Evolutionary conservation across 257 asterid genomes (phyloP).

Genomic region (Nicotiana otophora): DNA sequence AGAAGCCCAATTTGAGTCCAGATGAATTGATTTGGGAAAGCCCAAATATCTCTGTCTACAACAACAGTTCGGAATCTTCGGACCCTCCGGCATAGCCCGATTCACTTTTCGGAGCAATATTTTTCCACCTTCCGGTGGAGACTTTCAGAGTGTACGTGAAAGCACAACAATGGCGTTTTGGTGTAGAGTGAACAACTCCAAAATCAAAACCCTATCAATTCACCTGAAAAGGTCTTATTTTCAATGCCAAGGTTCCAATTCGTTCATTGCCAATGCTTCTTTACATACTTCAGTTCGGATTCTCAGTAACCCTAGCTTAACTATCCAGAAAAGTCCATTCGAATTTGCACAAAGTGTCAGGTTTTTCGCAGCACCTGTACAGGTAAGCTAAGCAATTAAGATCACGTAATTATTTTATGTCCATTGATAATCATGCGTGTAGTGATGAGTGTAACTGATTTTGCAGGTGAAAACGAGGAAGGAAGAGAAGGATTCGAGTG

Average conservation of each 20-base stretch:
- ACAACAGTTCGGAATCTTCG: neutral
- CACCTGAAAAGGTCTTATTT: conserved; percentile 30
- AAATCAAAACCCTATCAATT: conserved; percentile 22
- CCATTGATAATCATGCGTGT: neutral
- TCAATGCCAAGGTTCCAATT: conserved; percentile 21
- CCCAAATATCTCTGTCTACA: neutral
- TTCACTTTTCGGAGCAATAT: conserved; percentile 13
- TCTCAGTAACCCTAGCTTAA: conserved; percentile 14
- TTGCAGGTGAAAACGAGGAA: conserved; percentile 39
- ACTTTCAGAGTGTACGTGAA: neutral
- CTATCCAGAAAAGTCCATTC: conserved; percentile 18
- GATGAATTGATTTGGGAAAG: neutral
- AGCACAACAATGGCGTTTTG: conserved; percentile 44
- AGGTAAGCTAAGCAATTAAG: conserved; percentile 33
- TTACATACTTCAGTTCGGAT: conserved; percentile 23
- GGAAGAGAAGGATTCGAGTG: conserved; percentile 39
- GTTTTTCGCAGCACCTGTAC: conserved; percentile 56
- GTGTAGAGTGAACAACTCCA: conserved; percentile 54
- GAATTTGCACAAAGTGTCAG: conserved; percentile 36
- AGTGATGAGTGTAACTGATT: neutral
- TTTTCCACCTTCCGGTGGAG: neutral
- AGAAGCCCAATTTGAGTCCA: neutral
- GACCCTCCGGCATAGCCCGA: neutral
- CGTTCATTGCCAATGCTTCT: conserved; percentile 21
- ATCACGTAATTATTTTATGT: neutral